Conservation (phyloP, 2,329 filamentous ascomycete species). For the Chaetothyriales sp. region DNA sequence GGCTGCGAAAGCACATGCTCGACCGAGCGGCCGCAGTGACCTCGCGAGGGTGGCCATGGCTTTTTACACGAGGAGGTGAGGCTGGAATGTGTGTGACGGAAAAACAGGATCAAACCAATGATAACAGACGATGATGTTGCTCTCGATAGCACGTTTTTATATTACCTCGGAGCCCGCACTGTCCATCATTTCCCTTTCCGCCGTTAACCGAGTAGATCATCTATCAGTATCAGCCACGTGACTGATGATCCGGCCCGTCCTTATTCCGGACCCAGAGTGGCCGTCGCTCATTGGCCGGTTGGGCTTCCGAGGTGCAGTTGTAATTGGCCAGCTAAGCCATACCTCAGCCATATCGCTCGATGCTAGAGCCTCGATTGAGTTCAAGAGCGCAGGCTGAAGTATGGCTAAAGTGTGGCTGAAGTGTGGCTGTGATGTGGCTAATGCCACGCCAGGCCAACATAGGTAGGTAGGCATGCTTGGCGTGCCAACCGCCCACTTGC, state of each 20-base stretch:
- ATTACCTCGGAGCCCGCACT: neutral
- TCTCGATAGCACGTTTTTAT: neutral
- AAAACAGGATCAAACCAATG: neutral
- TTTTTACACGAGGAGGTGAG: conserved; percentile 4
- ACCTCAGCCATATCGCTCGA: too few relatives aligned
- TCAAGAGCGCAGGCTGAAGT: too few relatives aligned
- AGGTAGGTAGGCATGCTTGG: neutral
- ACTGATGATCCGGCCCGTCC: too few relatives aligned
- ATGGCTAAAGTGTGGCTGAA: neutral
- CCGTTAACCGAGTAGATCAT: too few relatives aligned
- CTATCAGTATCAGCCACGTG: too few relatives aligned
- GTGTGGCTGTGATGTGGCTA: neutral
- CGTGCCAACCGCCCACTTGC: neutral
- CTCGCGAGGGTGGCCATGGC: conserved; percentile 37
- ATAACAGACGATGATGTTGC: neutral
- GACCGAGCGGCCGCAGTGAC: conserved; percentile 27
- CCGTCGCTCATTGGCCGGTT: too few relatives aligned
- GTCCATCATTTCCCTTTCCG: too few relatives aligned
- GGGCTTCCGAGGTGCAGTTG: too few relatives aligned
- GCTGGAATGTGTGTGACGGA: neutral
- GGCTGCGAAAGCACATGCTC: conserved; percentile 5
- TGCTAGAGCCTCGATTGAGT: too few relatives aligned
- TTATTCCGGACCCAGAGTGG: too few relatives aligned
- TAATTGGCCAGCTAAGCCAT: too few relatives aligned
- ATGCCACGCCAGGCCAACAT: neutral